These are phyloP conservation scores for Cytospora piceae DNA, from an alignment of 2,329 filamentous ascomycete species.

Conservation along the genomic window DNA sequence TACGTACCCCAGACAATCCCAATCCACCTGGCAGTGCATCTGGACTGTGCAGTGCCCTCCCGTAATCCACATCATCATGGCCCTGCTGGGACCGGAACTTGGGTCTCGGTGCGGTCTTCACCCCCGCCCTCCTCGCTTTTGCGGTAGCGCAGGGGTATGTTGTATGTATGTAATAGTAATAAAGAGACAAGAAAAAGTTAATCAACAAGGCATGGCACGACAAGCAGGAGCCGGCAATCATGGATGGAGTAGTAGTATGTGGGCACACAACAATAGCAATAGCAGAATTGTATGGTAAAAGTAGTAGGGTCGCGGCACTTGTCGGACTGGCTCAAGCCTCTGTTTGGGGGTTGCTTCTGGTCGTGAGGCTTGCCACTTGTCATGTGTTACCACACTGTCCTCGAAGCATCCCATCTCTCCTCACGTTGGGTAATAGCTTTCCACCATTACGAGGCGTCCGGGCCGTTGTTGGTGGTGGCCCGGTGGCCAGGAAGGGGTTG, in stretches of 20 bases:
- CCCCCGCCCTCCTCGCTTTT: constrained; percentile 4
- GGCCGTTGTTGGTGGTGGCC: constrained; percentile 17
- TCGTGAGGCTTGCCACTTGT: constrained; percentile 26
- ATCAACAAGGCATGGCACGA: background rate
- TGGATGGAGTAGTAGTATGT: background rate
- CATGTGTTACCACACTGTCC: constrained; percentile 23
- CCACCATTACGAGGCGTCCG: constrained; percentile 25
- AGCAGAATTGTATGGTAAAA: constrained; percentile 5
- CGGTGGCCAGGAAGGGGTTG: constrained; percentile 1
- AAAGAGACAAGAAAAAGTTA: background rate
- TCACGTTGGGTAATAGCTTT: constrained; percentile 21
- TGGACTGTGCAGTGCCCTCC: constrained; percentile 11
- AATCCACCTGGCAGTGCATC: constrained; percentile 24
- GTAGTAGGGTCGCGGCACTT: constrained; percentile 14
- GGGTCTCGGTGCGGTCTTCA: constrained; percentile 23
- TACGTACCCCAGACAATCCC: constrained; percentile 21
- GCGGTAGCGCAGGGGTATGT: constrained; percentile 16
- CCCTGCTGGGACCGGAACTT: constrained; percentile 13
- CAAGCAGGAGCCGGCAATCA: constrained; percentile 2
- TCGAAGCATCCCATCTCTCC: constrained; percentile 19
- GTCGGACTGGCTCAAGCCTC: constrained; percentile 9
- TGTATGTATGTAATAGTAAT: background rate
- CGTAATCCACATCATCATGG: constrained; percentile 16
- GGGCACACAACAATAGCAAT: constrained; percentile 6
- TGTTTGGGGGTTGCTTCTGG: background rate